phyloP scores from a whole-genome alignment of 2,329 filamentous ascomycete genomes.

The Pseudogymnoascus sp. region DNA sequence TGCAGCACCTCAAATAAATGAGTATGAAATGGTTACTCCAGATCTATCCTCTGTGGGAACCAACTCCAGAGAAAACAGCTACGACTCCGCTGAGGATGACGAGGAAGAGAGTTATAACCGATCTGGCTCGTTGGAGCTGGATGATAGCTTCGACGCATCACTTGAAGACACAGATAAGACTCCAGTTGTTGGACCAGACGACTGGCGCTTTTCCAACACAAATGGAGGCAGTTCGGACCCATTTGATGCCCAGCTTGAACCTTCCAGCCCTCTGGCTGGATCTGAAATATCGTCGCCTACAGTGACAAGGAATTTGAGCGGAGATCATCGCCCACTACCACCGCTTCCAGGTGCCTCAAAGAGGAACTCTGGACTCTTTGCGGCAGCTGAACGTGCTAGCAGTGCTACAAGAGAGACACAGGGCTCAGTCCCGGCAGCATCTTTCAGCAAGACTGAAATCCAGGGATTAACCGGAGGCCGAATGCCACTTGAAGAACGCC shows the following conservation, averaged over 20 bases:
- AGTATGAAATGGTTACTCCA: slow-evolving; percentile 96
- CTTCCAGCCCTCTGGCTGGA: slow-evolving; percentile 51
- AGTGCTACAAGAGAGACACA: slow-evolving; percentile 63
- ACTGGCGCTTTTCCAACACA: slow-evolving; percentile 75
- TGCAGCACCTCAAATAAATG: slow-evolving; percentile 85
- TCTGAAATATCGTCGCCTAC: slow-evolving; percentile 23
- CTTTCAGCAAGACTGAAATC: slow-evolving; percentile 68
- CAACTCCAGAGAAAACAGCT: slow-evolving; percentile 87
- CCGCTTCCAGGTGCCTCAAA: slow-evolving; percentile 63
- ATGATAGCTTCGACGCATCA: slow-evolving; percentile 90
- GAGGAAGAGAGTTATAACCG: slow-evolving; percentile 53
- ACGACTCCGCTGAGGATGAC: slow-evolving; percentile 73
- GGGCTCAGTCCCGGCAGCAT: slow-evolving; percentile 60
- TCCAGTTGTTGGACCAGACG: slow-evolving; percentile 92
- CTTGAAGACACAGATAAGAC: slow-evolving; percentile 96
- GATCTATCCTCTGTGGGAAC: slow-evolving; percentile 89
- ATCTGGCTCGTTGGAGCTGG: slow-evolving; percentile 48
- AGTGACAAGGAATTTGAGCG: slow-evolving; percentile 57
- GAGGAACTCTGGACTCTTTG: slow-evolving; percentile 47
- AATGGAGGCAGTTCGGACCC: slow-evolving; percentile 15
- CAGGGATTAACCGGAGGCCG: slow-evolving; percentile 66
- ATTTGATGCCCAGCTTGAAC: slow-evolving; percentile 21
- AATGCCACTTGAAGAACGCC: slow-evolving; percentile 78
- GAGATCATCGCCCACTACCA: slow-evolving; percentile 76
- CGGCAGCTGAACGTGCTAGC: slow-evolving; percentile 65